Base-by-base conservation (phyloP, 2,329 filamentous ascomycete genomes). In the Stachybotrys echinatus region DNA sequence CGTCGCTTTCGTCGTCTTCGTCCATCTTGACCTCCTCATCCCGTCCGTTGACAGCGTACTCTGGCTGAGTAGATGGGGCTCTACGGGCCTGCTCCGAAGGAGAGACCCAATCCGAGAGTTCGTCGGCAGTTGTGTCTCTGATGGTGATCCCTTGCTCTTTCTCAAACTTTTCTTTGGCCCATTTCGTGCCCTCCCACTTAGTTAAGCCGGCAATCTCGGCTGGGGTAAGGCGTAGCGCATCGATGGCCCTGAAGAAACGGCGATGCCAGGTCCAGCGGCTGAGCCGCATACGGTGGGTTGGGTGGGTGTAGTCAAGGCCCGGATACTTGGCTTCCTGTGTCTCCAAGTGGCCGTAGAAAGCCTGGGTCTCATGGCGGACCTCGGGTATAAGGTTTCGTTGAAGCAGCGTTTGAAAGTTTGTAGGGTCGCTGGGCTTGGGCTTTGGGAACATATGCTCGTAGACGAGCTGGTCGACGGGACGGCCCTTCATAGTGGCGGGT, bases 261-360 rank as follows among this genome's bases (percentile, higher is more conserved):
- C 83, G 78, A 66, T 92, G 88, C 81, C 88, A 89, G 17, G 79
- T 80, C 75, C 87, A 92, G 52, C 87, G 84, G 58, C 83, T 80
- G 8, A 92, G 81, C n/a, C 88, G 85, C 65, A 87, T 84, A 55
- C 87, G 85, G 67, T 92, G 88, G 7, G 85, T 86, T 21, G 70
- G 73, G 62, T 88, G 76, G 52, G 79, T 83, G 73, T 92, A 92
- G 73, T 92, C 88, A 50, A 92, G 80, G 23, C 88, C 88, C 0
- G 88, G 88, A 57, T 92, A 92, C 59, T 89, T 88, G 56, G 88
- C 87, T 72, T 92, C 88, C 57, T 86, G 81, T 22, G 85, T 89
- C 62, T 89, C 84, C 56, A 92, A 80, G 61, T 88, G 85, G 57
- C 88, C 88, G 67, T 89, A 92, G 71, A 89, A 92, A 47, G 84